phyloP scores from a whole-genome alignment of 2,329 filamentous ascomycete species.

The Periconia digitata region DNA sequence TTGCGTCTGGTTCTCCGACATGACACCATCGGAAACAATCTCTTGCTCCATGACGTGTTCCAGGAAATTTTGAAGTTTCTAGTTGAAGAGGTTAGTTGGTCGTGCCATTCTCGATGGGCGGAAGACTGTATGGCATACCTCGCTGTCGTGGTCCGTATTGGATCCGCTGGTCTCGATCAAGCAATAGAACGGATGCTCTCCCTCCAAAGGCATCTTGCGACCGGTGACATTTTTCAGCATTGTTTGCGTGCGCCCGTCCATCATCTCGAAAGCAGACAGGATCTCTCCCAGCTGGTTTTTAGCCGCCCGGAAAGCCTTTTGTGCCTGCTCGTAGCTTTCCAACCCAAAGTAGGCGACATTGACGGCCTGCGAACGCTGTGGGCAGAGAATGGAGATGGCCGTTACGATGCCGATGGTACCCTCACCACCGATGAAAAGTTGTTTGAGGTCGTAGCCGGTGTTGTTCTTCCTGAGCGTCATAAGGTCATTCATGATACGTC shows the following conservation, averaged over 20 bases:
- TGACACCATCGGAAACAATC: conserved; percentile 83
- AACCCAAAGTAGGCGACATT: conserved; percentile 96
- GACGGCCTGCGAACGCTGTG: conserved; percentile 80
- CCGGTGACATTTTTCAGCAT: conserved; percentile 64
- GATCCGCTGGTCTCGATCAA: conserved; percentile 95
- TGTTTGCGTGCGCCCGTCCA: conserved; percentile 83
- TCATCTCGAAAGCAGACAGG: conserved; percentile 94
- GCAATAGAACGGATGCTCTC: conserved; percentile 90
- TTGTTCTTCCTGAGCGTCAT: conserved; percentile 94
- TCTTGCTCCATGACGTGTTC: conserved; percentile 89
- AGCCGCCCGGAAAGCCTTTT: conserved; percentile 82
- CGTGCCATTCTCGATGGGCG: neutral
- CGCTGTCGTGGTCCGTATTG: conserved; percentile 88
- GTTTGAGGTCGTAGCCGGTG: conserved; percentile 96
- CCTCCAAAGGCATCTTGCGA: conserved; percentile 78
- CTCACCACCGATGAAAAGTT: conserved; percentile 93
- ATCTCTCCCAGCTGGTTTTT: conserved; percentile 93
- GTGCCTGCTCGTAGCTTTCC: conserved; percentile 85
- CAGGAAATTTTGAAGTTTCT: conserved; percentile 86
- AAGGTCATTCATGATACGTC: conserved; percentile 87
- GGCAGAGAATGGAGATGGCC: conserved; percentile 83
- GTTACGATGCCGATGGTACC: conserved; percentile 95
- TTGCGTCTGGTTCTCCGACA: conserved; percentile 93
- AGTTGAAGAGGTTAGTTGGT: conserved; percentile 10
- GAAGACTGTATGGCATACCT: conserved; percentile 22